Evolutionary conservation across 768 basidiomycete species (phyloP), one percentile per base, ranked within the genome.

Genomic region (Suillus decipiens): DNA sequence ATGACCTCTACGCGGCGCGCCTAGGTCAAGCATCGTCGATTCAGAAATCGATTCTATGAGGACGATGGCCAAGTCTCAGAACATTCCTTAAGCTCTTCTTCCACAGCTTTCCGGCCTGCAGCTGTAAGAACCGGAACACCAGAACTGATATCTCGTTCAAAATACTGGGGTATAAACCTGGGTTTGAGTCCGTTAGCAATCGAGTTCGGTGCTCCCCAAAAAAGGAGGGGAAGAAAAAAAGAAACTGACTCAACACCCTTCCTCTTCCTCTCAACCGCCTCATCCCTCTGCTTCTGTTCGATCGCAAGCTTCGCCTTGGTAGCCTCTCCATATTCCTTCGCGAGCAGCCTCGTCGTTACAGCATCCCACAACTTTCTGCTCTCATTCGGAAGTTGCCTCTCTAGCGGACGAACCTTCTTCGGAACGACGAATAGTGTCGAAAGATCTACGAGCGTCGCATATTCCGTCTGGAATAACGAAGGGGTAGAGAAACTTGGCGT

Each of bases 201-300:
- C 28, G 28, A 28, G 1, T 28, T 28, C 28, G 28, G 28, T 28
- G 28, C 28, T 28, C 28, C 28, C 28, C 28, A 28, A 28, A 28
- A 28, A 28, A 28, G 1, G 28, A 3, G 3, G 28, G 28, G 28
- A 3, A 28, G 28, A 28, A 24, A 14, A 15, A 24, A 6, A 14
- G 22, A 5, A 12, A 90, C 93, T 80, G 70, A 96, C 93, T 85
- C 82, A 36, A 85, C 74, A 19, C 90, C 92, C 62, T 86, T 90
- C 74, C 82, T 84, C 81, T 93, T 96, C 77, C 94, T 82, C 74
- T 94, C 92, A 12, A 89, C 90, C 7, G 95, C 92, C 37, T 87
- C 84, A 64, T 98, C 95, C 58, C 97, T 80, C 81, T 99, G 97
- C 71, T 74, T 85, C 83, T 99, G 96, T 78, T 99, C 97, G 61